These are phyloP conservation scores for Auxenochlorella pyrenoidosa DNA, from an alignment of 139 green algal species.

Conservation along the genomic window DNA sequence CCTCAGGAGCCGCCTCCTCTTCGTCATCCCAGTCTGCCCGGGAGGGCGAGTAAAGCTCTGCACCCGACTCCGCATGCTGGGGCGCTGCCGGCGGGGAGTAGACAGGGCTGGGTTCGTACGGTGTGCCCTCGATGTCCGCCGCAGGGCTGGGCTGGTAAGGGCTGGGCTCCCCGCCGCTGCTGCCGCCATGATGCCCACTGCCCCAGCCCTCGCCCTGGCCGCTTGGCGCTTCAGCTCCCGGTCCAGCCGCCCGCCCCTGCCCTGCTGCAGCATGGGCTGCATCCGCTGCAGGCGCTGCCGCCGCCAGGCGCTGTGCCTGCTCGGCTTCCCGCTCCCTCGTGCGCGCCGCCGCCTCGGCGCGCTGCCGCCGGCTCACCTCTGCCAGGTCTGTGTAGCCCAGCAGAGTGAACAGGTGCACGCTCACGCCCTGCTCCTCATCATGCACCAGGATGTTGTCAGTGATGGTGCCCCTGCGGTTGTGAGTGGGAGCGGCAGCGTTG, in stretches of 20 bases:
- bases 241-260: background rate
- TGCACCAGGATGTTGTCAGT: slow-evolving; percentile 34
- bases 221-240: no score
- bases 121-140: background rate
- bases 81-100: background rate
- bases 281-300: background rate
- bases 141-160: background rate
- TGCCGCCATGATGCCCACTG: background rate
- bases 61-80: background rate
- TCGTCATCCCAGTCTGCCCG: background rate
- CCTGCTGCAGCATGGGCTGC: background rate
- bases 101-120: background rate
- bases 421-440: slow-evolving; percentile 42
- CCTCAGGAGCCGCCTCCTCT: background rate
- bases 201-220: background rate
- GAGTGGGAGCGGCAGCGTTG: background rate
- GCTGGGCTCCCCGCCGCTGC: background rate
- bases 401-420: slow-evolving; percentile 23
- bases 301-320: background rate
- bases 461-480: slow-evolving; percentile 32
- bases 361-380: slow-evolving; percentile 3
- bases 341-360: background rate
- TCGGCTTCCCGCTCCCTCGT: background rate
- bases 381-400: slow-evolving; percentile 5
- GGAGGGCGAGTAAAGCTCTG: slow-evolving; percentile 18